Conservation (phyloP, 805 yeast species). For the Clavispora santaluciae region DNA sequence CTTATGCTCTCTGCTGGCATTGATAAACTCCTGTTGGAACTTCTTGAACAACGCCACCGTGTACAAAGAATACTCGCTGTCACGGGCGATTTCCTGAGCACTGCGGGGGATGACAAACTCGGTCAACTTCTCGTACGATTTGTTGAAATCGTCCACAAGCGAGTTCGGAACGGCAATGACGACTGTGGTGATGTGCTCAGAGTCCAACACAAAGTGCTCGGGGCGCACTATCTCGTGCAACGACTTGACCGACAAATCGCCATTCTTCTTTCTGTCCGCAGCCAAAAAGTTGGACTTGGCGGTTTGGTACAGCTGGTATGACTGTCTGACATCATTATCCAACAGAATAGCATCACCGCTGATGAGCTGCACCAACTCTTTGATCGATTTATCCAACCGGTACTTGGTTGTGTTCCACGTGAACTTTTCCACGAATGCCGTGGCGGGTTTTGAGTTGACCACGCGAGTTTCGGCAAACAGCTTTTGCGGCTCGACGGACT, state of each 20-base stretch:
- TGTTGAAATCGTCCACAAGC: constrained; percentile 54
- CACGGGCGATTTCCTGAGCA: constrained; percentile 65
- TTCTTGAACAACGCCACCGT: constrained; percentile 84
- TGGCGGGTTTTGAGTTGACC: constrained; percentile 45
- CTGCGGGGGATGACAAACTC: constrained; percentile 89
- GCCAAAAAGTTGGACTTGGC: constrained; percentile 83
- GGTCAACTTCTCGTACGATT: constrained; percentile 69
- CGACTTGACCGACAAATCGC: constrained; percentile 87
- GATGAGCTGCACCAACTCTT: constrained; percentile 65
- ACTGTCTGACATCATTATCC: constrained; percentile 78
- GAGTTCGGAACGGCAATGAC: constrained; percentile 82
- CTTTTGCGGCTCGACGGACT: constrained; percentile 25
- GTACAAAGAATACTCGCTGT: constrained; percentile 68
- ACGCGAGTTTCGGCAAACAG: constrained; percentile 25
- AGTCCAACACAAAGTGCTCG: constrained; percentile 74
- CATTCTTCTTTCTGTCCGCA: constrained; percentile 88
- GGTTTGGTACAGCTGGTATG: constrained; percentile 68
- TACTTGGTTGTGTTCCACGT: constrained; percentile 87
- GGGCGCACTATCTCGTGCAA: constrained; percentile 84
- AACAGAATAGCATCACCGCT: constrained; percentile 75
- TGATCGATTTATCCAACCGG: constrained; percentile 77
- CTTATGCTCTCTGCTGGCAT: constrained; percentile 74
- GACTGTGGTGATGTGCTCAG: constrained; percentile 84
- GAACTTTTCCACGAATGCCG: constrained; percentile 67
- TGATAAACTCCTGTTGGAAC: constrained; percentile 61